These are phyloP conservation scores for Colletotrichum shisoi DNA, from an alignment of 2,329 filamentous ascomycete genomes.

Conservation along the genomic window DNA sequence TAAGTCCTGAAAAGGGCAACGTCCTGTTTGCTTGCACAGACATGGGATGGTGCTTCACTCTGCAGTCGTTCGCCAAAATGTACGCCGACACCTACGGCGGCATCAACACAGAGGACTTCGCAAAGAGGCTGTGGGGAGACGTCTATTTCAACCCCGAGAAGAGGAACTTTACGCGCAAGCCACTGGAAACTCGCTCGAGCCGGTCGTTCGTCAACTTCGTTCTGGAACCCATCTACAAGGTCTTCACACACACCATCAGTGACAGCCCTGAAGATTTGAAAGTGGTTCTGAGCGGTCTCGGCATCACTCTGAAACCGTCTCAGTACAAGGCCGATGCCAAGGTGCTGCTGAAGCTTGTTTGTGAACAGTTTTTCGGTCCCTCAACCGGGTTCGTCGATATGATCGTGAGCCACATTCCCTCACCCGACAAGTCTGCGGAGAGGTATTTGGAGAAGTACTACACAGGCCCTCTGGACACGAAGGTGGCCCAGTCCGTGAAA, in stretches of 20 bases:
- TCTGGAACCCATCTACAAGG: slow-evolving; percentile 95
- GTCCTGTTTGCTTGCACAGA: slow-evolving; percentile 94
- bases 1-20: slow-evolving; percentile 97
- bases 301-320: slow-evolving; percentile 87
- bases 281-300: slow-evolving; percentile 77
- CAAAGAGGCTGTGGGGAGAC: slow-evolving; percentile 89
- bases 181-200: slow-evolving; percentile 78
- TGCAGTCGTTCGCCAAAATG: slow-evolving; percentile 94
- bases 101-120: slow-evolving; percentile 83
- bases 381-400: slow-evolving; percentile 94
- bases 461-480: slow-evolving; percentile 85
- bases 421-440: slow-evolving; percentile 79
- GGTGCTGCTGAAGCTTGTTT: slow-evolving; percentile 85
- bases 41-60: slow-evolving; percentile 96
- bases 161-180: slow-evolving; percentile 89
- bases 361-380: slow-evolving; percentile 93
- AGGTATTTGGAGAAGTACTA: slow-evolving; percentile 86
- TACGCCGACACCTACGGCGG: slow-evolving; percentile 88
- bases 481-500: slow-evolving; percentile 80
- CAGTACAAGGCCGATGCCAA: slow-evolving; percentile 92
- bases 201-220: slow-evolving; percentile 94
- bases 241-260: slow-evolving; percentile 94
- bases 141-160: slow-evolving; percentile 93
- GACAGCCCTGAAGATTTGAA: slow-evolving; percentile 86
- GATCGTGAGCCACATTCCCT: slow-evolving; percentile 88